Conservation (phyloP, 2,329 filamentous ascomycete genomes). For the Cladophialophora carrionii region DNA sequence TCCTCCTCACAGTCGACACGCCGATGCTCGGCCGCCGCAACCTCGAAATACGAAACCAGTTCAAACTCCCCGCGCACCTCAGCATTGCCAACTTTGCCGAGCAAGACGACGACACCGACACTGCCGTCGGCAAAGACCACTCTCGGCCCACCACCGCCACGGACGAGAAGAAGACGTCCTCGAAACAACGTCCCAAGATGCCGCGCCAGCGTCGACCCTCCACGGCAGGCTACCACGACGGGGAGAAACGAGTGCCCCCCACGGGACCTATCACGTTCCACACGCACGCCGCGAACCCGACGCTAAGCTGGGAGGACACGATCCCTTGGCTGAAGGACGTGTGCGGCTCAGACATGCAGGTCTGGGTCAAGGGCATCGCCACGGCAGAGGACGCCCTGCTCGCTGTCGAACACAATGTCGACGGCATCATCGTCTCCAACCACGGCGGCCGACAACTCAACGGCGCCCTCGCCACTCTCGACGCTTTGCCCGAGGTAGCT, state of each 20-base stretch:
- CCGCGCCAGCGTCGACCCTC: constrained; percentile 14
- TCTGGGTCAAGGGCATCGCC: constrained; percentile 38
- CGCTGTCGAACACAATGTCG: constrained; percentile 43
- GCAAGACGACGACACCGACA: constrained; percentile 56
- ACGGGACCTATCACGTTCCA: constrained; percentile 87
- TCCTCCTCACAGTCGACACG: constrained; percentile 58
- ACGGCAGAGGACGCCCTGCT: constrained; percentile 45
- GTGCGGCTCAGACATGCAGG: constrained; percentile 28
- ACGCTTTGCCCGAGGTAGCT: constrained; percentile 42
- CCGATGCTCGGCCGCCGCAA: constrained; percentile 54
- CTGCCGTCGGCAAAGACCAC: constrained; percentile 32
- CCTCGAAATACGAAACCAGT: constrained; percentile 37
- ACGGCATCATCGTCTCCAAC: constrained; percentile 47
- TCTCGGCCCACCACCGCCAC: constrained; percentile 10
- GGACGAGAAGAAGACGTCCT: constrained; percentile 15
- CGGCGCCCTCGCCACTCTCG: constrained; percentile 46
- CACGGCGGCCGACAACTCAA: constrained; percentile 48
- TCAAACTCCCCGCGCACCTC: constrained; percentile 34
- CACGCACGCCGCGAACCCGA: constrained; percentile 91
- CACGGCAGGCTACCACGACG: constrained; percentile 28
- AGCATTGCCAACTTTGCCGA: constrained; percentile 41
- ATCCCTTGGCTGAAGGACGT: constrained; percentile 35
- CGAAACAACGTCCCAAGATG: constrained; percentile 13
- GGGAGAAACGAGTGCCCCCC: constrained; percentile 59
- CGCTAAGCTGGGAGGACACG: constrained; percentile 52